Conservation (phyloP, 768 basidiomycete genomes). For the Lenzites betulinus region DNA sequence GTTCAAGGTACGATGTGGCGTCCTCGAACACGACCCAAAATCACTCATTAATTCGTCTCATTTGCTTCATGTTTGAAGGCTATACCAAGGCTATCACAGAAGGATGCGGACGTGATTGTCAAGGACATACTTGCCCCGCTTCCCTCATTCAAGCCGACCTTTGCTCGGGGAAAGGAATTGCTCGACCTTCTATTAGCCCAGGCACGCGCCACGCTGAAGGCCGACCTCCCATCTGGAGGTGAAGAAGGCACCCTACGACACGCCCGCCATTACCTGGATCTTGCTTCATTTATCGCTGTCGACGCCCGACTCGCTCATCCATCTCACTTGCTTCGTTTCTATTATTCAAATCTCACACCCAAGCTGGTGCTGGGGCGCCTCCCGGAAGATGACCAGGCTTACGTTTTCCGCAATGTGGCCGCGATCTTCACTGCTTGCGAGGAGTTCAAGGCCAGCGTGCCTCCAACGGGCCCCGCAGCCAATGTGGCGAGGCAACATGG, state of each 20-base stretch:
- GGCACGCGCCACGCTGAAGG: slow-evolving; percentile 37
- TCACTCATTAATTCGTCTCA: no score
- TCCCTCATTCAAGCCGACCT: slow-evolving; percentile 43
- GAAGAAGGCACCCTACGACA: slow-evolving; percentile 37
- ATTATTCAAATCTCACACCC: slow-evolving; percentile 43
- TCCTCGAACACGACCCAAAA: no score
- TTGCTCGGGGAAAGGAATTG: slow-evolving; percentile 41
- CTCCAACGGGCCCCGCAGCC: slow-evolving; percentile 7
- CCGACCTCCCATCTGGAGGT: slow-evolving; percentile 29
- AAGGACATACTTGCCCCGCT: slow-evolving; percentile 55
- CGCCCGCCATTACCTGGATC: slow-evolving; percentile 47
- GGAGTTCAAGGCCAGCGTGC: slow-evolving; percentile 12
- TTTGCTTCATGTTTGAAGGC: slow-evolving; percentile 39
- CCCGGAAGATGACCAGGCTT: slow-evolving; percentile 43
- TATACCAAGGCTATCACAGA: slow-evolving; percentile 43
- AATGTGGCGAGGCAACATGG: slow-evolving; percentile 1
- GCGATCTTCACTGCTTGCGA: slow-evolving; percentile 45
- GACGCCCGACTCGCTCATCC: slow-evolving; percentile 45
- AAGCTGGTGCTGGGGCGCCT: slow-evolving; percentile 53
- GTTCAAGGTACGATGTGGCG: slow-evolving; percentile 43
- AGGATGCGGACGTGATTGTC: slow-evolving; percentile 49
- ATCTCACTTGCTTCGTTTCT: slow-evolving; percentile 54
- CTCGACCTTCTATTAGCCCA: slow-evolving; percentile 43
- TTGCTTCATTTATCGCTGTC: slow-evolving; percentile 46
- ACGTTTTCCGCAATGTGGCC: slow-evolving; percentile 49